These are phyloP conservation scores for Fusarium sp. DNA, from an alignment of 2,329 filamentous ascomycete genomes.

Conservation along the genomic window DNA sequence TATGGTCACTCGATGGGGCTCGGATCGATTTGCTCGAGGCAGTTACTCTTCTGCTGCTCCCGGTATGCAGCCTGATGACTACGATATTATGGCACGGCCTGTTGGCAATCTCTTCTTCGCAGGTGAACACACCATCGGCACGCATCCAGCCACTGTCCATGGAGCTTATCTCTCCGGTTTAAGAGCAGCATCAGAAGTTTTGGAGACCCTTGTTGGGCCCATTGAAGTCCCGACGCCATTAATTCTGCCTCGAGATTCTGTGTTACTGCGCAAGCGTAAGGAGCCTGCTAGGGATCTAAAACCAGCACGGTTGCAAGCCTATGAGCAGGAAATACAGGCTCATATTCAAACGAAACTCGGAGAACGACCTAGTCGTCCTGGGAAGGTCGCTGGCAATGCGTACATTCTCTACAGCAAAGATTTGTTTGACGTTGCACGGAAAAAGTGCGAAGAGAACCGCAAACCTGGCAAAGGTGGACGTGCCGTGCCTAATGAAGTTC, in stretches of 20 bases:
- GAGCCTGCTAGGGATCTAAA: slow-evolving; percentile 62
- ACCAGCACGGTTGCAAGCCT: slow-evolving; percentile 67
- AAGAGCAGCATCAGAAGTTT: slow-evolving; percentile 86
- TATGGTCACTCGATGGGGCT: slow-evolving; percentile 92
- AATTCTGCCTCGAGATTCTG: slow-evolving; percentile 73
- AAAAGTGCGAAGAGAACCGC: slow-evolving; percentile 74
- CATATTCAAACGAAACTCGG: slow-evolving; percentile 73
- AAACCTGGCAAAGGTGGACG: slow-evolving; percentile 70
- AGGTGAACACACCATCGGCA: slow-evolving; percentile 95
- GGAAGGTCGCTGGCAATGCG: slow-evolving; percentile 82
- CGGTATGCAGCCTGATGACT: slow-evolving; percentile 85
- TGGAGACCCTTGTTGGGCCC: slow-evolving; percentile 83
- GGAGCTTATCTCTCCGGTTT: slow-evolving; percentile 95
- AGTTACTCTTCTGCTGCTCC: slow-evolving; percentile 96
- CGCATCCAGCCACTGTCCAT: slow-evolving; percentile 96
- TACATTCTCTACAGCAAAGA: slow-evolving; percentile 91
- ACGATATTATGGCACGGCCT: slow-evolving; percentile 88
- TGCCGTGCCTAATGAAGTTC: slow-evolving; percentile 82
- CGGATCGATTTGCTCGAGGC: slow-evolving; percentile 89
- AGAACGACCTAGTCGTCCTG: slow-evolving; percentile 78
- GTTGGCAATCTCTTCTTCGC: slow-evolving; percentile 94
- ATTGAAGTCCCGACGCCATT: slow-evolving; percentile 83
- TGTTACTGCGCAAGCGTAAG: slow-evolving; percentile 69
- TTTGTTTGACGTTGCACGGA: slow-evolving; percentile 73
- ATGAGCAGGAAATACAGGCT: slow-evolving; percentile 67